Conservation (phyloP, 2,329 filamentous ascomycete genomes). For the Botryotinia calthae region DNA sequence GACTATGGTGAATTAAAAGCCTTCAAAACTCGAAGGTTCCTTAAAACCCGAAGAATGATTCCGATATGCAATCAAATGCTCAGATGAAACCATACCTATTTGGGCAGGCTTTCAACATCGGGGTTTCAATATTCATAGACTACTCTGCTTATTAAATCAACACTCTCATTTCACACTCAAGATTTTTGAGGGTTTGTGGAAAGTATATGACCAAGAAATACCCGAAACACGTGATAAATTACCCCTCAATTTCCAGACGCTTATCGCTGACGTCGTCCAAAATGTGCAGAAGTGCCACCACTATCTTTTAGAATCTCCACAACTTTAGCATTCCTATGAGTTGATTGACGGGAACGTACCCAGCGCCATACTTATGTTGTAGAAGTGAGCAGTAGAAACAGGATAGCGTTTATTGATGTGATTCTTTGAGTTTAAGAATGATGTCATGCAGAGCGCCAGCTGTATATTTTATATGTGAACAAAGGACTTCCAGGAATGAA, state of each 20-base stretch:
- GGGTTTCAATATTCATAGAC: background rate
- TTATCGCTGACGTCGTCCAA: constrained; percentile 11
- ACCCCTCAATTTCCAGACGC: constrained; percentile 7
- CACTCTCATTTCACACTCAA: background rate
- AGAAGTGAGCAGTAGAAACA: background rate
- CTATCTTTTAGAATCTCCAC: constrained; percentile 5
- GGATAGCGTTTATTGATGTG: background rate
- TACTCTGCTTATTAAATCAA: background rate
- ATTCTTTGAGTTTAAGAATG: constrained; percentile 8
- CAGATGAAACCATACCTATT: background rate
- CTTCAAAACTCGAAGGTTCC: background rate
- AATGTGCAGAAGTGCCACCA: background rate
- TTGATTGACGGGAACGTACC: constrained; percentile 6
- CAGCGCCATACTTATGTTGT: background rate
- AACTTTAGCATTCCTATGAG: background rate
- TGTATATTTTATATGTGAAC: background rate
- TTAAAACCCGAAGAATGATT: background rate
- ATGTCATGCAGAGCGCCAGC: constrained; percentile 6
- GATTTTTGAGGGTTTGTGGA: background rate
- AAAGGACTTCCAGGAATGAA: background rate
- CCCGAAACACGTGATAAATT: background rate
- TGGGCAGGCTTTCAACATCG: too few species aligned
- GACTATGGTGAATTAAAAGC: background rate
- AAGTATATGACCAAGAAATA: background rate
- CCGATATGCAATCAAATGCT: background rate